phyloP scores from a whole-genome alignment of 2,329 filamentous ascomycete genomes.

The Juglanconis oblonga region DNA sequence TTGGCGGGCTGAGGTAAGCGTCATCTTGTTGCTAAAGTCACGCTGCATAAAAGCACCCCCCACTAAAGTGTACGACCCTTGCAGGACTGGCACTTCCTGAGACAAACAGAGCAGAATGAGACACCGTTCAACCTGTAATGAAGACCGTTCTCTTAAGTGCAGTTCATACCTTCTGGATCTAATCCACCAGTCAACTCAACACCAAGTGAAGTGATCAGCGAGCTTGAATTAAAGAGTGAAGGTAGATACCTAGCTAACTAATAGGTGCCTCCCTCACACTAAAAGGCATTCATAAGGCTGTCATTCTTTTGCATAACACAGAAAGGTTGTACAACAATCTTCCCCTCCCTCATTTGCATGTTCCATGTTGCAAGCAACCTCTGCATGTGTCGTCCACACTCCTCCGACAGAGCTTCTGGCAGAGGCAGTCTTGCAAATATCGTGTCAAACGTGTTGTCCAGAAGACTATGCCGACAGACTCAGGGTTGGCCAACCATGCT shows the following conservation, averaged over 20 bases:
- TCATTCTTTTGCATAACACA: conserved; percentile 10
- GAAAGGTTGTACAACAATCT: conserved; percentile 12
- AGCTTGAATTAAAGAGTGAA: conserved; percentile 12
- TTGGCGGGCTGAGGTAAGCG: conserved; percentile 4
- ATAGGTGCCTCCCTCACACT: conserved; percentile 14
- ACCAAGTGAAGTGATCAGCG: not conserved
- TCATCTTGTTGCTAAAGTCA: not conserved
- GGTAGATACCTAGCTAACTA: conserved; percentile 14
- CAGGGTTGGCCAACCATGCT: not conserved
- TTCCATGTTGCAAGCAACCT: not conserved
- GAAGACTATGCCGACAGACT: conserved; percentile 8
- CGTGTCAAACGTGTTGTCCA: conserved; percentile 10
- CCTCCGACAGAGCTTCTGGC: not conserved
- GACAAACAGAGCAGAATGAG: not conserved
- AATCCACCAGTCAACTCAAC: not conserved
- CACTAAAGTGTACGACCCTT: not conserved
- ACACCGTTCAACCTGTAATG: too few species aligned
- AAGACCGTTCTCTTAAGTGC: too few species aligned
- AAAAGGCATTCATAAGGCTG: conserved; percentile 13
- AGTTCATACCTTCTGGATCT: too few species aligned
- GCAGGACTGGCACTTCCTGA: too few species aligned
- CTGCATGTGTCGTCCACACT: not conserved
- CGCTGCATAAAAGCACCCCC: not conserved
- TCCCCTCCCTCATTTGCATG: not conserved
- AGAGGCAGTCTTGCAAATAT: conserved; percentile 1